These are phyloP conservation scores for Pelargonium australe DNA, from an alignment of 441 rosid genomes.

Conservation along the genomic window DNA sequence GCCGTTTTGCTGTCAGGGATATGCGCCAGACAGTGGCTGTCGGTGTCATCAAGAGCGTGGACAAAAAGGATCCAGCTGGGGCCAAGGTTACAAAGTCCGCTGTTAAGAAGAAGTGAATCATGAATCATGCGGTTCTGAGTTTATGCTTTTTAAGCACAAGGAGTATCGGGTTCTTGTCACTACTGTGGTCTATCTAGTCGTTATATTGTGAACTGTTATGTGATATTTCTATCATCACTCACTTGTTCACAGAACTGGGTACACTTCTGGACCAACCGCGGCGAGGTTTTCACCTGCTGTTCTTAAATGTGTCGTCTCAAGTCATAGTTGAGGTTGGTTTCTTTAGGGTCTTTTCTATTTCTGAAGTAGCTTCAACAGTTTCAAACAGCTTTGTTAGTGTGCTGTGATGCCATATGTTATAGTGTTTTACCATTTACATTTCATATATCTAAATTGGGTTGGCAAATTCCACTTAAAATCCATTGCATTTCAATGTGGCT, in stretches of 20 bases:
- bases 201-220: not conserved
- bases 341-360: not conserved
- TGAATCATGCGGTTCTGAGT: conserved; percentile 14
- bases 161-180: conserved; percentile 14
- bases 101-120: conserved; percentile 70
- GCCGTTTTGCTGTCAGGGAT: conserved; percentile 79
- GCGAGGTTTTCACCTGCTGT: conserved; percentile 16
- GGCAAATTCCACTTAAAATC: not conserved
- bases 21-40: conserved; percentile 81
- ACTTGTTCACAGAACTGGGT: conserved; percentile 44
- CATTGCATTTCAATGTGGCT: too few species aligned
- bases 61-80: conserved; percentile 66
- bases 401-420: not conserved
- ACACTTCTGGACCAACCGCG: conserved; percentile 40
- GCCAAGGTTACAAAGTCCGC: conserved; percentile 77
- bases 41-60: conserved; percentile 60
- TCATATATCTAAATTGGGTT: not conserved
- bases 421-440: not conserved
- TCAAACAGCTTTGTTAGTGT: conserved; percentile 6
- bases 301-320: not conserved
- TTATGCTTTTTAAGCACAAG: conserved; percentile 12
- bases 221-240: conserved; percentile 15
- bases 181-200: not conserved
- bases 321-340: conserved; percentile 13
- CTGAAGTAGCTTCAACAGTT: conserved; percentile 13